Percentiles rank a stretch among this genome's conserved stretches.
Evolutionary conservation across 2,329 filamentous ascomycete genomes (phyloP).

Genomic region (Paecilomyces dactylethromorphus): DNA sequence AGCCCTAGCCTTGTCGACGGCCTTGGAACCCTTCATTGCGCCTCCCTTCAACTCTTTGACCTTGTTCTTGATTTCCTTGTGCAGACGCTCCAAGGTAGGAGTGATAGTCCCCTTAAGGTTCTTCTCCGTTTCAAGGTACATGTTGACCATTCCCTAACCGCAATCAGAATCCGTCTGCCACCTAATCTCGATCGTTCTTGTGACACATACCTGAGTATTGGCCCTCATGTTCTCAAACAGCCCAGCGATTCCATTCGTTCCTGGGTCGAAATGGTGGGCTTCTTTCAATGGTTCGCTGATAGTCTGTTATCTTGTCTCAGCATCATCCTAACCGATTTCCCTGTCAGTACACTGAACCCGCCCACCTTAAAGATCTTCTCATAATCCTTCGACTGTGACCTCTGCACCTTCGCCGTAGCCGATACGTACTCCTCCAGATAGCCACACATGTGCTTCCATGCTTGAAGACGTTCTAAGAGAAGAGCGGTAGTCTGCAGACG

Average conservation of each 20-base stretch:
- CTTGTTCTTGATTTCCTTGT: slow-evolving; percentile 96
- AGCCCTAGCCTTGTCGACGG: slow-evolving; percentile 82
- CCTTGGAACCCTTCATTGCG: slow-evolving; percentile 76
- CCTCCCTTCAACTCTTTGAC: slow-evolving; percentile 79
- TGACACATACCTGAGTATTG: slow-evolving; percentile 64
- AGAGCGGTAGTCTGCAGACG: slow-evolving; percentile 63
- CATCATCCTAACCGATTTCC: slow-evolving; percentile 4
- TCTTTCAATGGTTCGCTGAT: slow-evolving; percentile 81
- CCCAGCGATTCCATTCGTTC: slow-evolving; percentile 76
- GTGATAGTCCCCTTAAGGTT: slow-evolving; percentile 79
- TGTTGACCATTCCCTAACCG: slow-evolving; percentile 69
- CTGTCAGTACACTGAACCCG: background rate
- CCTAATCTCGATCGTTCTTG: background rate
- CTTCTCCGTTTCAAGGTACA: slow-evolving; percentile 86
- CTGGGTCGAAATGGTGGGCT: slow-evolving; percentile 88
- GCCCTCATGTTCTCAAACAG: slow-evolving; percentile 91
- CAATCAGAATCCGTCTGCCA: background rate
- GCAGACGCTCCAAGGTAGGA: slow-evolving; percentile 81
- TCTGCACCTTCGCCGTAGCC: slow-evolving; percentile 79
- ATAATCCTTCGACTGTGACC: slow-evolving; percentile 83
- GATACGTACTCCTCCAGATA: slow-evolving; percentile 87
- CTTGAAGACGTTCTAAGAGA: slow-evolving; percentile 78
- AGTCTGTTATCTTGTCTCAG: slow-evolving; percentile 45
- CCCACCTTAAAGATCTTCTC: slow-evolving; percentile 82
- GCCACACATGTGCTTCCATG: slow-evolving; percentile 90